A percentile compares a stretch with the other conserved stretches of the same genome.
phyloP scores from a whole-genome alignment of 2,329 filamentous ascomycete genomes.

The Aspergillus vadensis region DNA sequence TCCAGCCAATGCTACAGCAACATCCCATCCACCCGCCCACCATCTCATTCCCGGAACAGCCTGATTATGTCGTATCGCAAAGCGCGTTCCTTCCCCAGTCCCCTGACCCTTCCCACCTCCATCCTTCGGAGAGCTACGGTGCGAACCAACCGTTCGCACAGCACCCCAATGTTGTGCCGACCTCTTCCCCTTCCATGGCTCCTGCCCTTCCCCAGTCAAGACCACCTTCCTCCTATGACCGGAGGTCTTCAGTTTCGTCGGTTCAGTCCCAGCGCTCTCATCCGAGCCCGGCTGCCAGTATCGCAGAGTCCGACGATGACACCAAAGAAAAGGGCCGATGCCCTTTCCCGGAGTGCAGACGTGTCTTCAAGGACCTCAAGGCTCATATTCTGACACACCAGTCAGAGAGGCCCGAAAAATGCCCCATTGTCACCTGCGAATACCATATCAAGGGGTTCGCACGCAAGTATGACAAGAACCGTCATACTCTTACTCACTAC shows the following conservation, averaged over 20 bases:
- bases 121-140: conserved; percentile 31
- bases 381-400: conserved; percentile 95
- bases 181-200: conserved; percentile 66
- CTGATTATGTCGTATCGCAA: conserved; percentile 31
- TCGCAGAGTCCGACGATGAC: conserved; percentile 65
- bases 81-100: conserved; percentile 37
- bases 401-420: conserved; percentile 88
- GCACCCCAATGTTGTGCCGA: conserved; percentile 24
- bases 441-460: conserved; percentile 93
- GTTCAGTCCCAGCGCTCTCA: conserved; percentile 66
- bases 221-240: conserved; percentile 48
- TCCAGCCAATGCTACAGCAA: conserved; percentile 52
- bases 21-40: conserved; percentile 31
- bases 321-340: conserved; percentile 67
- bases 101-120: conserved; percentile 39
- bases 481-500: conserved; percentile 92
- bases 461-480: conserved; percentile 94
- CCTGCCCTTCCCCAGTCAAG: conserved; percentile 56
- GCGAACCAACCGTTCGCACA: conserved; percentile 32
- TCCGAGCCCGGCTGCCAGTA: conserved; percentile 61
- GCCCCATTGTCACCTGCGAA: conserved; percentile 86
- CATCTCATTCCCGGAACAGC: conserved; percentile 39
- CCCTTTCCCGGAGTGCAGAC: conserved; percentile 80
- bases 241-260: conserved; percentile 70
- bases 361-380: conserved; percentile 86